Base-by-base conservation (phyloP, 495 filamentous ascomycete species). In the Sordaria brevicollis region DNA sequence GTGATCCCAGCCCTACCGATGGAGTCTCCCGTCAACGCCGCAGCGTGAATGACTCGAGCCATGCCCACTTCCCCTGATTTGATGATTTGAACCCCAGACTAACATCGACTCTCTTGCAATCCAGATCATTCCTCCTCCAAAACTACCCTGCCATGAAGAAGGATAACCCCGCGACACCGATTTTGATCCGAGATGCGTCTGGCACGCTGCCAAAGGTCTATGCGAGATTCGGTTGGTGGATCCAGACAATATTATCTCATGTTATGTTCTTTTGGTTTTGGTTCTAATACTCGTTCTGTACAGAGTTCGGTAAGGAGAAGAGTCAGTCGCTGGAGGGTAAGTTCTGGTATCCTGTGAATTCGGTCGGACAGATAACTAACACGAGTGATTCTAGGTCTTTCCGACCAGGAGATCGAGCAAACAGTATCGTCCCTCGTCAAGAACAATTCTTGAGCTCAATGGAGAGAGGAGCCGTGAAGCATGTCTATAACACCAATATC, bases 61-160 rank as follows among this genome's bases (percentile, higher is more conserved):
- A 19, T 57, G 8, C 39, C 49, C 21, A 11, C 15, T 29, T 25
- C 11, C 65, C 35, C 8, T 35, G 35, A 66, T 38, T 35, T 21
- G 3, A 4, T 11, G 11, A 13, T 31, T 8, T 3, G 11, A 29
- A n/a, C 8, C 43, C 17, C 15, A 37, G 66, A 62, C 66, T 71
- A 65, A 73, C 39, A 29, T 62, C 4, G 7, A 31, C 29, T 71
- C n/a, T n/a, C n/a, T 5, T 25, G 15, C 10, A n/a, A n/a, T 65
- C 49, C 76, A 99, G 95, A 80, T 88, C 90, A 13, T 99, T 99
- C 85, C 84, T 99, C 66, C 89, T 89, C 70, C 88, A 91, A 79
- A 92, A 94, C 68, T 99, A 99, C 82, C 96, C 95, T 6, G 94
- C 92, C 74, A 98, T 99, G 94, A 99, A 99, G 88, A 96, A 96